Percentiles rank a stretch among this genome's conserved stretches.
Evolutionary conservation across 2,329 filamentous ascomycete genomes (phyloP).

Genomic region (Botrytis tulipae): DNA sequence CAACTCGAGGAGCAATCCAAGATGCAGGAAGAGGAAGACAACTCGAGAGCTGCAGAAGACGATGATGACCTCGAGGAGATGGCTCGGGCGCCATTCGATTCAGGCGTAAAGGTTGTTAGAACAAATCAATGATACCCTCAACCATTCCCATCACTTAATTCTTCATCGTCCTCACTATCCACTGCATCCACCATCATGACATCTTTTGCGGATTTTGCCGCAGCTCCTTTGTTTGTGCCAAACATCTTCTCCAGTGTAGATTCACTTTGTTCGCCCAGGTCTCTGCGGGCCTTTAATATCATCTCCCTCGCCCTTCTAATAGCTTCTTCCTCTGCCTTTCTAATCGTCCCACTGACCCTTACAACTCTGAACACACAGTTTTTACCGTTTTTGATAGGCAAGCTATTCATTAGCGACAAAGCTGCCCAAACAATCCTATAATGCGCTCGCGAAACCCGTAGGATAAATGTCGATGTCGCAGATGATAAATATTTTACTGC

Average conservation of each 20-base stretch:
- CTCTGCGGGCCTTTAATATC: slow-evolving; percentile 63
- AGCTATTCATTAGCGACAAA: slow-evolving; percentile 71
- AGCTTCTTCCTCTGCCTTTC: slow-evolving; percentile 86
- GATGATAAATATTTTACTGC: slow-evolving; percentile 88
- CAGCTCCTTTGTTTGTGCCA: slow-evolving; percentile 31
- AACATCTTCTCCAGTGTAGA: slow-evolving; percentile 44
- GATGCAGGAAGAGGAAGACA: slow-evolving; percentile 43
- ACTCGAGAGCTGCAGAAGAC: slow-evolving; percentile 36
- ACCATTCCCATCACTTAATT: slow-evolving; percentile 46
- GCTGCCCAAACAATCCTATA: slow-evolving; percentile 90
- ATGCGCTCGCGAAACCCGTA: slow-evolving; percentile 77
- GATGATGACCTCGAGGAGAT: slow-evolving; percentile 33
- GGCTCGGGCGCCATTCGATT: slow-evolving; percentile 18
- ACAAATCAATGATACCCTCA: slow-evolving; percentile 53
- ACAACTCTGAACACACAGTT: slow-evolving; percentile 81
- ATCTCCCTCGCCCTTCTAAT: slow-evolving; percentile 72
- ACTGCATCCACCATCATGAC: slow-evolving; percentile 48
- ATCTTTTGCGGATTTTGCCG: slow-evolving; percentile 40
- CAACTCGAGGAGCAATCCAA: slow-evolving; percentile 74
- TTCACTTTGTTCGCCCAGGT: slow-evolving; percentile 44
- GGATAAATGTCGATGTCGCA: slow-evolving; percentile 91
- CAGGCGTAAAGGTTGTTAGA: slow-evolving; percentile 62
- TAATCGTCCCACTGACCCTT: slow-evolving; percentile 87
- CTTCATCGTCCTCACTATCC: slow-evolving; percentile 48
- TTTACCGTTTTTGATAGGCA: slow-evolving; percentile 57